phyloP scores from a whole-genome alignment of 768 basidiomycete species.

The Termitomyces sp. region DNA sequence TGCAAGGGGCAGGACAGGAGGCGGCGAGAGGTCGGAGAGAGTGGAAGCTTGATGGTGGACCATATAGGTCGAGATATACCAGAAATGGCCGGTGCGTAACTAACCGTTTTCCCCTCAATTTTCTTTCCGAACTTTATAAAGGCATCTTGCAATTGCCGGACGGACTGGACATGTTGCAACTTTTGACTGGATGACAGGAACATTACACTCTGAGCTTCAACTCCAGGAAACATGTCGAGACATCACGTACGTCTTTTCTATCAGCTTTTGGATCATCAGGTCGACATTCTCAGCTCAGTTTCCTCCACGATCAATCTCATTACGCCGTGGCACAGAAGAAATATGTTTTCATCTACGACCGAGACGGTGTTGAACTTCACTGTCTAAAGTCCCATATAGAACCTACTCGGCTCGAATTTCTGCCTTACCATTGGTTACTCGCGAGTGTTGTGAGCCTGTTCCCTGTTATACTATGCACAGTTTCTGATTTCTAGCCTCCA shows the following conservation, averaged over 20 bases:
- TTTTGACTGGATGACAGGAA: slow-evolving; percentile 89
- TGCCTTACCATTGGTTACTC: slow-evolving; percentile 95
- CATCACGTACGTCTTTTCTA: slow-evolving; percentile 62
- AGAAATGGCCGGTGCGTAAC: slow-evolving; percentile 77
- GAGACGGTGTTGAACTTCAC: slow-evolving; percentile 90
- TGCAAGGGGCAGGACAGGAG: slow-evolving; percentile 58
- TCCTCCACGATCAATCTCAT: slow-evolving; percentile 88
- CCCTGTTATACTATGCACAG: background rate
- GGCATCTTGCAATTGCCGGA: slow-evolving; percentile 85
- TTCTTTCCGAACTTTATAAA: slow-evolving; percentile 19
- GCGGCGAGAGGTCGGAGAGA: slow-evolving; percentile 73
- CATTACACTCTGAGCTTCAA: slow-evolving; percentile 82
- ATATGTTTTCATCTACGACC: slow-evolving; percentile 95
- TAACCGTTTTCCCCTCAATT: background rate
- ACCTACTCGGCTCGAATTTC: slow-evolving; percentile 83
- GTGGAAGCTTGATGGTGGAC: slow-evolving; percentile 79
- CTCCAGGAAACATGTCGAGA: slow-evolving; percentile 88
- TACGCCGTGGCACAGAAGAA: slow-evolving; percentile 96
- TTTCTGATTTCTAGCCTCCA: background rate
- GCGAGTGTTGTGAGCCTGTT: slow-evolving; percentile 63
- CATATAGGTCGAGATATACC: slow-evolving; percentile 81
- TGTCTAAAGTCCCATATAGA: slow-evolving; percentile 80
- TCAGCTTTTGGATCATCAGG: background rate
- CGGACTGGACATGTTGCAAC: slow-evolving; percentile 83
- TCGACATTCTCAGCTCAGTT: slow-evolving; percentile 36